Percentiles rank a stretch among this genome's conserved stretches.
phyloP scores from a whole-genome alignment of 208 protist species.

The Leptomonas pyrrhocoris region DNA sequence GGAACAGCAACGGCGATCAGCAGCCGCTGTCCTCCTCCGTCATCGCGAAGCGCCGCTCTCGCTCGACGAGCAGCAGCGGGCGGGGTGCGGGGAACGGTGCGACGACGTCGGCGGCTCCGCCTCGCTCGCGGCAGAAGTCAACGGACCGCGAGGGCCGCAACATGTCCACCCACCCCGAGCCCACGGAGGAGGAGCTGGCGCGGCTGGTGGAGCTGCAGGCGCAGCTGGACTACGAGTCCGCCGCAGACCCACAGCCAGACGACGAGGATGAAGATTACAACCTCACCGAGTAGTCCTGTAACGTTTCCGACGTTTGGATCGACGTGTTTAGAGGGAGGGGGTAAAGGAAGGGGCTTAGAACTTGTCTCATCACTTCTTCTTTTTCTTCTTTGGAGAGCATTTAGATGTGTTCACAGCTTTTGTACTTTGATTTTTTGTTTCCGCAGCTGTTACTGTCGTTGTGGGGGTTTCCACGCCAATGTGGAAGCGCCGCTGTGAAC shows the following conservation, averaged over 20 bases:
- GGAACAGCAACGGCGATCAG: constrained; percentile 1
- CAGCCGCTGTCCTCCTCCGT: neutral
- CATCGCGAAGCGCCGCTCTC: constrained; percentile 13
- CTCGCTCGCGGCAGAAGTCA: constrained; percentile 22
- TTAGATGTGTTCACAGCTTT: too few relatives aligned
- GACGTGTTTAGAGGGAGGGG: too few relatives aligned
- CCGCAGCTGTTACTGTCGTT: too few relatives aligned
- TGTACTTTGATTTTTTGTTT: too few relatives aligned
- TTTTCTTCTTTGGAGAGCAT: neutral
- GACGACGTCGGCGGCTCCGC: neutral
- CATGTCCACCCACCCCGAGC: constrained; percentile 11
- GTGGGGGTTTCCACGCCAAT: too few relatives aligned
- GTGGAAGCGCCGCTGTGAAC: too few relatives aligned
- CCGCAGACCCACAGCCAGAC: constrained; percentile 39
- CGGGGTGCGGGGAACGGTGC: constrained; percentile 6
- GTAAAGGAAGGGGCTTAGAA: neutral
- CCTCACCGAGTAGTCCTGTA: constrained; percentile 34
- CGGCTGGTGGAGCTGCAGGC: constrained; percentile 64
- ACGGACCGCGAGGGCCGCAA: constrained; percentile 14
- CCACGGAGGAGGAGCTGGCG: constrained; percentile 58
- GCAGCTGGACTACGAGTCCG: constrained; percentile 52
- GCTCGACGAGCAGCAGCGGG: constrained; percentile 16
- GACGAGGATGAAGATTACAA: constrained; percentile 50
- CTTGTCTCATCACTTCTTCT: constrained; percentile 15
- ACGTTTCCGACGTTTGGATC: neutral